Conservation (phyloP, 1,284 basidiomycete species). For the Rhizopogon parksii region DNA sequence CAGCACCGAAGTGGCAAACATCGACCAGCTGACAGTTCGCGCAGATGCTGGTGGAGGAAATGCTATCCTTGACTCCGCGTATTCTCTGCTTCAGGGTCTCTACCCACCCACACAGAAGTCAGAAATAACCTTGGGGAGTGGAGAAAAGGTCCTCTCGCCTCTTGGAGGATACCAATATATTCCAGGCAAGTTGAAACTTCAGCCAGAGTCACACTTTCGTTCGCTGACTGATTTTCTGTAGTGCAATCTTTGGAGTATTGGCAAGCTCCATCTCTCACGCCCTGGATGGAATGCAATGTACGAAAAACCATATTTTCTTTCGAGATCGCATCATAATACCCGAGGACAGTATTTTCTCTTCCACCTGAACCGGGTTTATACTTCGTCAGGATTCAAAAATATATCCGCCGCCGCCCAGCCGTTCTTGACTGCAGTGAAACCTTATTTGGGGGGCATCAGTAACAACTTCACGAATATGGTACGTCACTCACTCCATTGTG, state of each 20-base stretch:
- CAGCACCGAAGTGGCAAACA: constrained; percentile 27
- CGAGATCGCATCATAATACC: background rate
- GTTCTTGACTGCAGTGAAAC: constrained; percentile 31
- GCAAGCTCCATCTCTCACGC: constrained; percentile 37
- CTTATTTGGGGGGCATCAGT: constrained; percentile 30
- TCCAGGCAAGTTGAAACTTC: constrained; percentile 10
- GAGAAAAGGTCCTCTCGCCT: constrained; percentile 32
- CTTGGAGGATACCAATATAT: constrained; percentile 34
- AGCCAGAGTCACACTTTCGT: background rate
- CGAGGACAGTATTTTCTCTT: constrained; percentile 16
- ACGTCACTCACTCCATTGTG: background rate
- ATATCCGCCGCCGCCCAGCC: constrained; percentile 22
- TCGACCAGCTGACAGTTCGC: constrained; percentile 32
- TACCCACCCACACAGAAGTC: constrained; percentile 27
- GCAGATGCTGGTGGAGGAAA: constrained; percentile 44
- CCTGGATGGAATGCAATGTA: constrained; percentile 35
- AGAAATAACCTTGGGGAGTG: constrained; percentile 36
- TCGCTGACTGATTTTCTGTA: background rate
- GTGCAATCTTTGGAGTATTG: constrained; percentile 7
- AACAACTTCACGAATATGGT: constrained; percentile 33
- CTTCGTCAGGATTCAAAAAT: constrained; percentile 25
- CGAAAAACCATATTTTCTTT: background rate
- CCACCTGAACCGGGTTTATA: constrained; percentile 7
- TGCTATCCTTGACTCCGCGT: constrained; percentile 32
- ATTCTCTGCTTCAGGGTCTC: constrained; percentile 27